Base-by-base conservation (phyloP, 805 yeast genomes). In the Candida multigemmis region DNA sequence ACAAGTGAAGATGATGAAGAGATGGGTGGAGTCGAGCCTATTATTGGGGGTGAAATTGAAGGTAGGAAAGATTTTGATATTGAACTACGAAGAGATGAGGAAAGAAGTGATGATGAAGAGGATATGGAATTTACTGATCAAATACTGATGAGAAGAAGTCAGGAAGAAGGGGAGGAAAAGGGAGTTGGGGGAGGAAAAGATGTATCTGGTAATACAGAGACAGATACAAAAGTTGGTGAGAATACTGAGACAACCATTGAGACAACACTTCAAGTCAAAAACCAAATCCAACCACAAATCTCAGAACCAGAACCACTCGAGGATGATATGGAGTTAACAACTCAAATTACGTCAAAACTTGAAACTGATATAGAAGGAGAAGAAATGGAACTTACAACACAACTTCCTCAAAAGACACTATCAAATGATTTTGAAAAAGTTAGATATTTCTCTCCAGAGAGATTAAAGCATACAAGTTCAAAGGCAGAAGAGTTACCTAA, bases 291-390 rank as follows among this genome's bases (percentile, higher is more conserved):
- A 7, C 6, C 12, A n/a, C 9, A 22, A 22, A 13, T 12, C 16
- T 10, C 10, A 11, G 6, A 12, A 7, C 8, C 11, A 23, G 13
- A 6, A 22, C 32, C 34, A 2, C 40, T 36, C 12, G 42, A 37
- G 14, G 23, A 17, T 12, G 29, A 34, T 6, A 48, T 48, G 52
- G 51, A 48, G n/a, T 22, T 46, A 12, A 44, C 53, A 9, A 32
- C 33, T 21, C 32, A 34, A 12, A 27, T 32, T 10, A 15, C 7
- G 4, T 21, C 27, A 10, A 16, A 23, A 5, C 13, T 12, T 10
- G 23, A 35, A 21, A 27, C 23, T n/a, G 19, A 23, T 6, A 32
- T 35, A 34, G 36, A 16, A 17, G 25, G 33, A 16, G 12, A 13
- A 14, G 36, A 30, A n/a, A 30, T 32, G 32, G 41, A 37, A 18